phyloP scores from a whole-genome alignment of 2,329 filamentous ascomycete species.

The Cryphonectria nitschkei region DNA sequence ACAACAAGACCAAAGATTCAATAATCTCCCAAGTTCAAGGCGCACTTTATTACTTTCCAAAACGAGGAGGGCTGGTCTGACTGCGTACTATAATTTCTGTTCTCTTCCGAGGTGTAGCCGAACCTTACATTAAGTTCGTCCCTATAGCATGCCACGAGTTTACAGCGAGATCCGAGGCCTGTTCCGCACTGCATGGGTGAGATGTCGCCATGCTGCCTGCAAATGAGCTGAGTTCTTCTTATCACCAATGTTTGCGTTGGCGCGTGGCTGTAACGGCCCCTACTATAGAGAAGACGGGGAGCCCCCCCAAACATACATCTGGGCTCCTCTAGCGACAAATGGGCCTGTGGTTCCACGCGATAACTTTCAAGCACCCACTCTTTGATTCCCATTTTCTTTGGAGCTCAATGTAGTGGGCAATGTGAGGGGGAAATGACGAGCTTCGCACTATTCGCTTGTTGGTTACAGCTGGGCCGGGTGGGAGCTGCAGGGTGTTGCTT shows the following conservation, averaged over 20 bases:
- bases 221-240: conserved; percentile 6
- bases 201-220: conserved; percentile 16
- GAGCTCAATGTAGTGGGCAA: conserved; percentile 14
- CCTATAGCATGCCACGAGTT: neutral
- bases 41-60: neutral
- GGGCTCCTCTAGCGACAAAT: neutral
- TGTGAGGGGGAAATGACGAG: conserved; percentile 27
- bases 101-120: neutral
- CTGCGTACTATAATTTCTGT: neutral
- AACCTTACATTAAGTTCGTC: neutral
- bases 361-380: neutral
- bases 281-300: neutral
- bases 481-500: neutral
- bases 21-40: neutral
- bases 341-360: neutral
- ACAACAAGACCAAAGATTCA: neutral
- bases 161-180: neutral
- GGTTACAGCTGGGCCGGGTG: neutral
- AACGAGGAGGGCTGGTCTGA: neutral
- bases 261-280: neutral
- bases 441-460: conserved; percentile 18
- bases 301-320: too few relatives aligned
- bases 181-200: neutral
- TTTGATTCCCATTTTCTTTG: neutral
- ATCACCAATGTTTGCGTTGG: neutral